Base-by-base conservation (phyloP, 768 basidiomycete species). In the Hericium erinaceus region DNA sequence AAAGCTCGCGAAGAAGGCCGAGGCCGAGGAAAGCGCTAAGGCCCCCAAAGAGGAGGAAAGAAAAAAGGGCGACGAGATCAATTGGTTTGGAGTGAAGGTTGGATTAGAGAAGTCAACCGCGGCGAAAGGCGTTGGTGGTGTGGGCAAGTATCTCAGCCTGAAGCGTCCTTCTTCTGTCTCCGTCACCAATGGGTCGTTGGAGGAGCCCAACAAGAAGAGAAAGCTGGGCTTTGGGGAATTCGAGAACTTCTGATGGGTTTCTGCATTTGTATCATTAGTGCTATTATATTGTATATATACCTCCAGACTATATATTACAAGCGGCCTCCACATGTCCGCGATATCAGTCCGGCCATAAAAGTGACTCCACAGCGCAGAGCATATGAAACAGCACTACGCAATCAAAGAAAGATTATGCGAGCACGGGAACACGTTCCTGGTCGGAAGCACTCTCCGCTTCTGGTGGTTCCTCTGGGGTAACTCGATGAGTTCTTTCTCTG, bases 141-240 rank as follows among this genome's bases (percentile, higher is more conserved):
- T 94, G n/a, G 92, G 92, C 2, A 92, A 89, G 70, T 93, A 93
- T 66, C 72, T 93, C 50, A 78, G 76, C 59, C 65, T 78, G 61
- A 73, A 64, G 58, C 61, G 64, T 52, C 62, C 66, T 40, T 53
- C 60, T 15, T 39, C 54, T 28, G 22, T 60, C n/a, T 48, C 59
- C 37, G 52, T 59, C 2, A 57, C 48, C 2, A 26, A 51, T n/a
- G 49, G 49, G 2, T n/a, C 9, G 22, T 8, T 26, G 16, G 79
- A 80, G 52, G 81, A 86, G 39, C 70, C 72, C 56, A 87, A 85
- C 69, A 95, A 94, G 78, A 89, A 87, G 72, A 81, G 88, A 64
- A 85, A 81, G 61, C 68, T 85, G 40, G 95, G 94, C 1, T 98
- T 98, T 71, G 94, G 95, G n/a, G 77, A 93, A 67, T 95, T 95